phyloP scores from a whole-genome alignment of 2,329 filamentous ascomycete genomes.

The Phyllosticta citriasiana region DNA sequence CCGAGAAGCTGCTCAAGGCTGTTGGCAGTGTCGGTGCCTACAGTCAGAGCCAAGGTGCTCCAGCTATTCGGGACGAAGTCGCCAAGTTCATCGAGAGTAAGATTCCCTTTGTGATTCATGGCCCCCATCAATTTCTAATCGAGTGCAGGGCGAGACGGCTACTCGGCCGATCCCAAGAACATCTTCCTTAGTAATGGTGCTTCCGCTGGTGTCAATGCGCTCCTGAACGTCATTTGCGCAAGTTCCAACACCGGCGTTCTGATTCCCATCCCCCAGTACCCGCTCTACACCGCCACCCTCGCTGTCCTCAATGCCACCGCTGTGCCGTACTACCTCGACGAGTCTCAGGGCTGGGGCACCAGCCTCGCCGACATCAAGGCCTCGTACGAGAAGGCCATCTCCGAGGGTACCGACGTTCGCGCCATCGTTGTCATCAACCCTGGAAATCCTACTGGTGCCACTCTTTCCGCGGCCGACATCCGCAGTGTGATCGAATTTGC shows the following conservation, averaged over 20 bases:
- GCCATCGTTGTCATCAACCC: conserved; percentile 97
- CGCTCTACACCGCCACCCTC: conserved; percentile 90
- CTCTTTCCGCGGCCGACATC: conserved; percentile 68
- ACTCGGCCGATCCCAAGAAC: conserved; percentile 65
- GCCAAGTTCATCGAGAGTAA: conserved; percentile 83
- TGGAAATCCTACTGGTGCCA: conserved; percentile 90
- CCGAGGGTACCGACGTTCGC: conserved; percentile 73
- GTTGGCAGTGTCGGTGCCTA: conserved; percentile 92
- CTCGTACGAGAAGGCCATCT: conserved; percentile 63
- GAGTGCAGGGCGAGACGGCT: conserved; percentile 68
- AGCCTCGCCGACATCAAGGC: conserved; percentile 67
- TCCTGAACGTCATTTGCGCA: conserved; percentile 81
- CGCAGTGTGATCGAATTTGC: conserved; percentile 80
- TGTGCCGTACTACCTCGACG: conserved; percentile 91
- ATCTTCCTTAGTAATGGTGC: conserved; percentile 90
- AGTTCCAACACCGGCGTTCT: conserved; percentile 70
- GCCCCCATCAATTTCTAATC: neutral
- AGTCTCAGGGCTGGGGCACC: conserved; percentile 78
- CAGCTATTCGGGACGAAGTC: conserved; percentile 77
- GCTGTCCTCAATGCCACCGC: conserved; percentile 73
- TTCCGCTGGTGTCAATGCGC: conserved; percentile 87
- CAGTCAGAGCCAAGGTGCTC: conserved; percentile 84
- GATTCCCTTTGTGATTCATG: neutral
- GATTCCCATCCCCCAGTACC: conserved; percentile 94
- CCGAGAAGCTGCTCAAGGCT: conserved; percentile 67